Percentiles rank a stretch among this genome's conserved stretches.
Evolutionary conservation across 352 stramenopile genomes (phyloP).

Genomic region (Saprolegnia parasitica): DNA sequence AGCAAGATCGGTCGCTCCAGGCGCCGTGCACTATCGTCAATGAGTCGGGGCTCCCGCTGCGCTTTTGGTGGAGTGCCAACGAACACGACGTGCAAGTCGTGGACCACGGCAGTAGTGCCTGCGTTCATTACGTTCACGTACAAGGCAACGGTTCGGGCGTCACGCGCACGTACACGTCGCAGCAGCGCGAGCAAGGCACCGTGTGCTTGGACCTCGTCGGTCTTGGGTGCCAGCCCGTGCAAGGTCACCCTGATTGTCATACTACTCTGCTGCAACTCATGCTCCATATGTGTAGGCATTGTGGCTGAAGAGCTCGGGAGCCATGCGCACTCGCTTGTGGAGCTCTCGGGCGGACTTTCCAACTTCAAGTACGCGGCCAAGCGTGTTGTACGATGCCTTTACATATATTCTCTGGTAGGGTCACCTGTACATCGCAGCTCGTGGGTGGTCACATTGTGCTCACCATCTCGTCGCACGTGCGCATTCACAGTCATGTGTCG

Average conservation of each 20-base stretch:
- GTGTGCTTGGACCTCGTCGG: conserved; percentile 61
- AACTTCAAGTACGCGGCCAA: conserved; percentile 36
- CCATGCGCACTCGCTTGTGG: conserved; percentile 57
- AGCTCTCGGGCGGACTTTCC: conserved; percentile 45
- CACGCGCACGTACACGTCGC: conserved; percentile 61
- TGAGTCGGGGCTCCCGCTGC: conserved; percentile 60
- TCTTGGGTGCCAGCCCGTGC: conserved; percentile 58
- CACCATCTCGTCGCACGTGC: conserved; percentile 73
- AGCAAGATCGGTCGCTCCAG: conserved; percentile 40
- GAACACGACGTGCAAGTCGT: conserved; percentile 42
- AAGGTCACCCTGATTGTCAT: conserved; percentile 30
- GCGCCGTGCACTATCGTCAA: conserved; percentile 76
- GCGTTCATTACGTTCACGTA: conserved; percentile 65
- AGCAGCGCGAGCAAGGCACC: conserved; percentile 51
- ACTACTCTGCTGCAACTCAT: background rate
- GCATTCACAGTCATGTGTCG: conserved; percentile 60
- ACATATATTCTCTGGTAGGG: conserved; percentile 4
- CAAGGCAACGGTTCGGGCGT: conserved; percentile 55
- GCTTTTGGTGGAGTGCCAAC: conserved; percentile 64
- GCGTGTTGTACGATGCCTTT: background rate
- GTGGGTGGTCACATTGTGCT: conserved; percentile 75
- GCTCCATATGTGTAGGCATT: conserved; percentile 35
- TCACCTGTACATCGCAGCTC: conserved; percentile 38
- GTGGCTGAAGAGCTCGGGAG: conserved; percentile 73
- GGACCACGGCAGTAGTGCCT: conserved; percentile 41